Evolutionary conservation across 495 filamentous ascomycete species (phyloP).

Genomic region (Mytilinidion resinicola): DNA sequence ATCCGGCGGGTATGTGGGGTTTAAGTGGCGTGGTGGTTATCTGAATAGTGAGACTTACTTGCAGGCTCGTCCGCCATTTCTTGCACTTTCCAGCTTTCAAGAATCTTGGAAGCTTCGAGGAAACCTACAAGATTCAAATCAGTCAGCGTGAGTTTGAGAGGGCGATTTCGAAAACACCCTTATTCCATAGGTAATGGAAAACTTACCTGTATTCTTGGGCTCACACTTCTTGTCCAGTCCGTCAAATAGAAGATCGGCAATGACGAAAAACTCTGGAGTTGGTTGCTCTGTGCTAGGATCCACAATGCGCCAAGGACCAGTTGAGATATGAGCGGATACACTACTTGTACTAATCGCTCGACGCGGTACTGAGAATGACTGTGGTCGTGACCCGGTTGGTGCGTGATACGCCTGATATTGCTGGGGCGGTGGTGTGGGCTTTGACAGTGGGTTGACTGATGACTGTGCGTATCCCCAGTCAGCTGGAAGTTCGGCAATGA

Average conservation of each 20-base stretch:
- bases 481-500: slow-evolving; percentile 25
- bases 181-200: background rate
- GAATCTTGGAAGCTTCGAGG: slow-evolving; percentile 20
- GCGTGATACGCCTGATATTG: slow-evolving; percentile 21
- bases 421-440: background rate
- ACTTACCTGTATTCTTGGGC: slow-evolving; percentile 20
- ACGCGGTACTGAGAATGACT: slow-evolving; percentile 14
- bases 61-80: slow-evolving; percentile 9
- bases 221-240: slow-evolving; percentile 14
- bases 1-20: background rate
- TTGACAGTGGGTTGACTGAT: background rate
- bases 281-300: slow-evolving; percentile 21
- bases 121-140: background rate
- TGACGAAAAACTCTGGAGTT: slow-evolving; percentile 22
- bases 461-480: slow-evolving; percentile 16
- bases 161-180: background rate
- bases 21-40: too few species aligned
- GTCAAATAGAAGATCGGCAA: slow-evolving; percentile 24
- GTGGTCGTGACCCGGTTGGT: background rate
- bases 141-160: background rate
- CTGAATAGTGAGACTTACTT: slow-evolving; percentile 12
- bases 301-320: slow-evolving; percentile 22
- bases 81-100: slow-evolving; percentile 22
- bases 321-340: background rate
- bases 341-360: slow-evolving; percentile 21